Evolutionary conservation across 805 yeast genomes (phyloP).

Genomic region (Candida pseudoglaebosa): DNA sequence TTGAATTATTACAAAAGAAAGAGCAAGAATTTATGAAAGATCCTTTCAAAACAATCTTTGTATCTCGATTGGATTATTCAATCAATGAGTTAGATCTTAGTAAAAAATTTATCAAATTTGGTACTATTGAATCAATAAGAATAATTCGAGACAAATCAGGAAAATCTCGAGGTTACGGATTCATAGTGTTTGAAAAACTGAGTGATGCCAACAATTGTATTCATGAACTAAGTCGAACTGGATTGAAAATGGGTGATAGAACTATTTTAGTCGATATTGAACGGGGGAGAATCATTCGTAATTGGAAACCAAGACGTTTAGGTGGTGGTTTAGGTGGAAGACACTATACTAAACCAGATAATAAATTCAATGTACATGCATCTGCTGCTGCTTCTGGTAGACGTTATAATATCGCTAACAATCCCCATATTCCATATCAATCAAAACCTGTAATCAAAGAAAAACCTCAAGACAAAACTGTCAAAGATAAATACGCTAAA

Average conservation of each 20-base stretch:
- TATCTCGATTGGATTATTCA: conserved; percentile 65
- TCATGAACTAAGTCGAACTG: conserved; percentile 48
- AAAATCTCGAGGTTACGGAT: conserved; percentile 78
- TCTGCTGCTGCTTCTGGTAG: conserved; percentile 37
- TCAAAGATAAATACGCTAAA: conserved; percentile 21
- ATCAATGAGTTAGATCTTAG: conserved; percentile 67
- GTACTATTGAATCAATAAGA: conserved; percentile 58
- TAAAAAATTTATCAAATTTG: conserved; percentile 58
- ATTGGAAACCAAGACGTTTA: conserved; percentile 69
- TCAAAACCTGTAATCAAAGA: conserved; percentile 2
- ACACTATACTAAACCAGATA: conserved; percentile 45
- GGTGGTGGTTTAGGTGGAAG: conserved; percentile 96
- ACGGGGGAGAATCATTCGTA: conserved; percentile 59
- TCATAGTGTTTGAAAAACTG: conserved; percentile 62
- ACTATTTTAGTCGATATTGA: conserved; percentile 67
- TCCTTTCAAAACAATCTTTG: conserved; percentile 75
- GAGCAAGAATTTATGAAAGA: conserved; percentile 42
- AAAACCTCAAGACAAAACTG: conserved; percentile 9
- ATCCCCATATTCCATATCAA: conserved; percentile 8
- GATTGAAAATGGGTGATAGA: conserved; percentile 45
- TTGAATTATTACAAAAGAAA: conserved; percentile 23
- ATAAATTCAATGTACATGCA: conserved; percentile 19
- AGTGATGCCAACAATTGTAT: conserved; percentile 59
- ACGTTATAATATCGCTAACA: conserved; percentile 18
- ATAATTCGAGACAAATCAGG: conserved; percentile 34